Conservation (phyloP, 2,329 filamentous ascomycete genomes). For the Talaromyces sp. region DNA sequence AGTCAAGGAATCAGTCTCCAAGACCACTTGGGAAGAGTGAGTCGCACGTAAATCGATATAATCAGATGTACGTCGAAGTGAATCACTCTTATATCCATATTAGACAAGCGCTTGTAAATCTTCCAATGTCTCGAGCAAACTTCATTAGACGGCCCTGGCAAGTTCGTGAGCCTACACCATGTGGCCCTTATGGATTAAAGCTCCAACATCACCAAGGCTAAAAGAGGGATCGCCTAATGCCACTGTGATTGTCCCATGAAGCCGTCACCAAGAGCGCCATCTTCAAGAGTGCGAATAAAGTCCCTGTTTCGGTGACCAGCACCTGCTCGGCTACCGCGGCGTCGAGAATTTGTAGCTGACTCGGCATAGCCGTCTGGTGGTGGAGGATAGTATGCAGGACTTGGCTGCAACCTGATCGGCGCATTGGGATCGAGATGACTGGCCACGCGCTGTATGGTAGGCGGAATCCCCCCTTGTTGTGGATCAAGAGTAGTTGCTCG, state of each 20-base stretch:
- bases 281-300: slow-evolving; percentile 92
- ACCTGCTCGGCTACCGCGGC: slow-evolving; percentile 69
- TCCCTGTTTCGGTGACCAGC: slow-evolving; percentile 62
- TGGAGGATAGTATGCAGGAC: slow-evolving; percentile 94
- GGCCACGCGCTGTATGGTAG: slow-evolving; percentile 87
- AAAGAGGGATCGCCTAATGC: slow-evolving; percentile 44
- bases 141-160: background rate
- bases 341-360: slow-evolving; percentile 61
- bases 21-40: background rate
- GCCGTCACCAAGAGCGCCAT: slow-evolving; percentile 88
- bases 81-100: background rate
- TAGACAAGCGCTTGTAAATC: background rate
- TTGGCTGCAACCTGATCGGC: slow-evolving; percentile 89
- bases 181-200: background rate
- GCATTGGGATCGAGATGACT: slow-evolving; percentile 93
- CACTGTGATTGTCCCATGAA: slow-evolving; percentile 77
- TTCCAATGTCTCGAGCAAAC: background rate
- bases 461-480: slow-evolving; percentile 86
- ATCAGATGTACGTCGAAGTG: background rate
- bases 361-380: slow-evolving; percentile 76
- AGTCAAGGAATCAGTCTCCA: background rate
- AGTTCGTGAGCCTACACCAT: background rate
- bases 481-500: slow-evolving; percentile 95
- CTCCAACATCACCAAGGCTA: background rate
- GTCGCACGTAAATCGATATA: background rate